Evolutionary conservation across 331 rosid genomes (phyloP).

Genomic region (Dryas integrifolia): DNA sequence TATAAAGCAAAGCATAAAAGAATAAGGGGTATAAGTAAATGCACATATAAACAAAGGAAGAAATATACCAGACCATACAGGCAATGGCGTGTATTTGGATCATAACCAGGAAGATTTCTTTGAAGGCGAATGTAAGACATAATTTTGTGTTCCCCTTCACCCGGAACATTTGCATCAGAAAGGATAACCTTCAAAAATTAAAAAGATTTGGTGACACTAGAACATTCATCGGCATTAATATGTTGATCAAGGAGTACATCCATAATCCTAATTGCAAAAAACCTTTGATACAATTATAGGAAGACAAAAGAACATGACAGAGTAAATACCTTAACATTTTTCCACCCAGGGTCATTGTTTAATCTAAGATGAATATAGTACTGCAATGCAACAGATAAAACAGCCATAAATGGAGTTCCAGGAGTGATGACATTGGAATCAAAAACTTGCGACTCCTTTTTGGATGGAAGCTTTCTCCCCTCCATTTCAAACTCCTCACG

Average conservation of each 20-base stretch:
- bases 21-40: background rate
- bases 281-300: background rate
- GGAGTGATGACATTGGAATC: conserved; percentile 98
- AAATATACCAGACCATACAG: conserved; percentile 95
- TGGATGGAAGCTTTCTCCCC: conserved; percentile 96
- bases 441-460: conserved; percentile 56
- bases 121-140: conserved; percentile 97
- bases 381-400: conserved; percentile 86
- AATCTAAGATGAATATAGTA: conserved; percentile 88
- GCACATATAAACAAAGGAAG: conserved; percentile 28
- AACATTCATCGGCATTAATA: background rate
- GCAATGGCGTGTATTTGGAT: conserved; percentile 96
- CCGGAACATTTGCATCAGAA: conserved; percentile 99
- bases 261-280: conserved; percentile 7
- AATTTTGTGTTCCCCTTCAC: conserved; percentile 98
- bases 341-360: conserved; percentile 98
- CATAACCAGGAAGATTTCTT: conserved; percentile 88
- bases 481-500: conserved; percentile 89
- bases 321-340: conserved; percentile 64
- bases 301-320: conserved; percentile 12
- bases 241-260: background rate
- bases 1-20: background rate
- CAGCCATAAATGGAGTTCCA: conserved; percentile 96
- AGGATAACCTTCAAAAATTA: conserved; percentile 69
- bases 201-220: background rate